Evolutionary conservation across 352 stramenopile genomes (phyloP).

Genomic region (Phytopythium ostracodes): DNA sequence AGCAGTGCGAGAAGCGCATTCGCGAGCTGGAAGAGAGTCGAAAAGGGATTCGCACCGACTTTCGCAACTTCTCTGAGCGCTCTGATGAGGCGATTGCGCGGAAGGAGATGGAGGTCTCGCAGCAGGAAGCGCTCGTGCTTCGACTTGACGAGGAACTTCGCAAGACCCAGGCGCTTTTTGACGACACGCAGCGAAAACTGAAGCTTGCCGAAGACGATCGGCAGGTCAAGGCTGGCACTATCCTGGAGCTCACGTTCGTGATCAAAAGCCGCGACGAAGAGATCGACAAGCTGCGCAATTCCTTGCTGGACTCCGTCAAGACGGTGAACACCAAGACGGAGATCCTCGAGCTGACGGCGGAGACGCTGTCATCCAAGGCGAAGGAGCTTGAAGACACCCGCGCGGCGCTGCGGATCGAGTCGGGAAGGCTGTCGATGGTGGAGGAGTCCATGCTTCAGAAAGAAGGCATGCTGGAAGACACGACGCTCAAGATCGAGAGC

Average conservation of each 20-base stretch:
- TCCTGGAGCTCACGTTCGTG: slow-evolving; percentile 73
- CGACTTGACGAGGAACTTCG: slow-evolving; percentile 19
- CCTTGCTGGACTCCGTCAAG: slow-evolving; percentile 50
- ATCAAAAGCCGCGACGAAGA: slow-evolving; percentile 73
- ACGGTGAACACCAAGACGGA: slow-evolving; percentile 56
- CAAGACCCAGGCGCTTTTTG: slow-evolving; percentile 15
- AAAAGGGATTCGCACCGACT: slow-evolving; percentile 11
- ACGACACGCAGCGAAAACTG: slow-evolving; percentile 25
- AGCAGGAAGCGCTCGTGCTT: slow-evolving; percentile 26
- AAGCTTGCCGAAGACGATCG: slow-evolving; percentile 32
- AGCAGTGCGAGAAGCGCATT: slow-evolving; percentile 15
- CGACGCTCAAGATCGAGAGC: slow-evolving; percentile 59
- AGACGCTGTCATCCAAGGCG: slow-evolving; percentile 51
- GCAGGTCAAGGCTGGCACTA: slow-evolving; percentile 50
- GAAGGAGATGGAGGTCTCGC: slow-evolving; percentile 38
- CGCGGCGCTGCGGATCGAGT: slow-evolving; percentile 51
- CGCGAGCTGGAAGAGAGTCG: slow-evolving; percentile 19
- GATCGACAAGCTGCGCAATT: slow-evolving; percentile 45
- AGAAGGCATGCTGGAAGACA: slow-evolving; percentile 54
- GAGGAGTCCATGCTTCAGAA: slow-evolving; percentile 67
- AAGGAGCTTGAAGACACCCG: slow-evolving; percentile 59
- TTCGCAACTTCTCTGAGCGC: slow-evolving; percentile 14
- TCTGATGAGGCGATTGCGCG: slow-evolving; percentile 21
- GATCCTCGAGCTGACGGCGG: slow-evolving; percentile 59
- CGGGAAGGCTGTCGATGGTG: slow-evolving; percentile 40